Evolutionary conservation across 495 filamentous ascomycete genomes (phyloP), one percentile per base, ranked within the genome.

Genomic region (Penicillium desertorum): DNA sequence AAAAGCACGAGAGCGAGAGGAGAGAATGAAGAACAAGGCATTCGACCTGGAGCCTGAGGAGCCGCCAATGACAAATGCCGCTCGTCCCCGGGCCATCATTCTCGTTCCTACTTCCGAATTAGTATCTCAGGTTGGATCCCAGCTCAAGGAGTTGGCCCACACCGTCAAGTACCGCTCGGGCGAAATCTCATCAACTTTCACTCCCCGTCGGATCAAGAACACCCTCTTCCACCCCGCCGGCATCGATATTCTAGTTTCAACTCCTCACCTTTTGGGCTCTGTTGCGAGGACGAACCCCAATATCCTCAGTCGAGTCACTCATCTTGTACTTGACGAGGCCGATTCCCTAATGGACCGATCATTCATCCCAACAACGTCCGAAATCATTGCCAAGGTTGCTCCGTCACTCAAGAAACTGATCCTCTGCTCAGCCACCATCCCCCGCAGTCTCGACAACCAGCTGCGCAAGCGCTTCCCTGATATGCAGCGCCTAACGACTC

Each of bases 351-450:
- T 98, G 66, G 95, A 98, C 71, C 88, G 91, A 50, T 91, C 89
- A 30, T 98, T 98, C 77, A 74, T 86, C 2, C 88, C 89, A 2
- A 86, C 86, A 27, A 97, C 95, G 1, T 87, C 83, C 14, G 80
- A 83, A 46, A 86, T 98, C 57, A 81, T 98, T 58, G 87, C 92
- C 65, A 86, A 88, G 59, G 79, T 82, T 4, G 78, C 84, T 2
- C 87, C 91, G 2, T 91, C 89, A 0, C 79, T 98, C 9, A 83
- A 88, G 57, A 91, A 96, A 66, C 80, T 98, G n/a, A 83, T 98
- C 22, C 84, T 98, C 55, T 98, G 94, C 78, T 98, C 94, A 4
- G 94, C 94, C 57, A 98, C 94, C 12, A 98, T 98, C 59, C 94
- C 94, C 2, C 83, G 85, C 53, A 88, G 88, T 64, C 81, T 98